Evolutionary conservation across 345 rosid species (phyloP).

Genomic region (Brassica juncea): DNA sequence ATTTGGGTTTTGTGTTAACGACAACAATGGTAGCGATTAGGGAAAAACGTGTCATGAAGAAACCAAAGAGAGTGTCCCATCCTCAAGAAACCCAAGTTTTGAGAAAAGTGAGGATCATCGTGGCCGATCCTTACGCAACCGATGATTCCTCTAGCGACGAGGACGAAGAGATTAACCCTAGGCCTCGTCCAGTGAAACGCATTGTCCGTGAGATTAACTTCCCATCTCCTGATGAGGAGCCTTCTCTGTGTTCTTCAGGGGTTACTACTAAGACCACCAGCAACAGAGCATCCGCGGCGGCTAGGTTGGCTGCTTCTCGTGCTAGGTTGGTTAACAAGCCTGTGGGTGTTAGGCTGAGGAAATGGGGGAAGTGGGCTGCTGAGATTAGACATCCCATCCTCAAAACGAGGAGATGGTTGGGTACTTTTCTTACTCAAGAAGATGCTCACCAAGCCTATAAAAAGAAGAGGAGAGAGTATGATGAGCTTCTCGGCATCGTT

Average conservation of each 20-base stretch:
- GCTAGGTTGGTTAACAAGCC: constrained; percentile 34
- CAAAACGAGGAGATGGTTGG: constrained; percentile 76
- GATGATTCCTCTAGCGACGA: constrained; percentile 88
- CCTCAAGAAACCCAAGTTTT: constrained; percentile 35
- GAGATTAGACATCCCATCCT: constrained; percentile 78
- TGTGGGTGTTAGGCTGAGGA: constrained; percentile 83
- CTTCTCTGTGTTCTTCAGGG: constrained; percentile 52
- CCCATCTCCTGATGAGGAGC: constrained; percentile 24
- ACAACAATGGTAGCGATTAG: constrained; percentile 43
- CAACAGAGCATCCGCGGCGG: constrained; percentile 8
- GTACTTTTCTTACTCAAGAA: constrained; percentile 79
- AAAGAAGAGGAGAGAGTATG: constrained; percentile 63
- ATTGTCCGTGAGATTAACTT: constrained; percentile 59
- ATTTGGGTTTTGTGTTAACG: constrained; percentile 29
- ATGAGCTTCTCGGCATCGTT: constrained; percentile 35
- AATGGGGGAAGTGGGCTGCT: constrained; percentile 99
- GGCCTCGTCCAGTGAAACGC: constrained; percentile 44
- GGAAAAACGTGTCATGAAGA: constrained; percentile 32
- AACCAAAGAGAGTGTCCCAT: constrained; percentile 26
- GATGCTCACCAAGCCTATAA: constrained; percentile 82
- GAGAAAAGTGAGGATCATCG: constrained; percentile 67
- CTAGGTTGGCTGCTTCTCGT: background rate
- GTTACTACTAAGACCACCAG: constrained; percentile 51
- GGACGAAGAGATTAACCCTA: constrained; percentile 43
- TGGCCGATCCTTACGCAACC: constrained; percentile 80